Base-by-base conservation (phyloP, 768 basidiomycete species). In the Kwoniella dejecticola region DNA sequence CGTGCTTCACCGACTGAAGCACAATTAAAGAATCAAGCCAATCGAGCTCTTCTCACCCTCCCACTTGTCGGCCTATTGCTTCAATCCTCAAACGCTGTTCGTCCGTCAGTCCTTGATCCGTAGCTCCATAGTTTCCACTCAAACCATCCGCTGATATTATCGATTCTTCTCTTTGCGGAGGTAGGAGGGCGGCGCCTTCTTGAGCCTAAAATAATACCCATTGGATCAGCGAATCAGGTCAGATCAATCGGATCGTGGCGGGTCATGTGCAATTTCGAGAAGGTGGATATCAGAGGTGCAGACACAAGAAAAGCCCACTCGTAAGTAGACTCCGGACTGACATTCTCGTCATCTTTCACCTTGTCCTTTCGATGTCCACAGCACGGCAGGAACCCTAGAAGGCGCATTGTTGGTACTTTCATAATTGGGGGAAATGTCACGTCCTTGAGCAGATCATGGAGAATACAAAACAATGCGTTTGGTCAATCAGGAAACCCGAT, bases 81-180 rank as follows among this genome's bases (percentile, higher is more conserved):
- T 67, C 66, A 8, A 67, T 67, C 21, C 66, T 30, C 36, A 40
- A 26, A 11, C 66, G 41, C 47, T 67, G 66, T n/a, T 67, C 66
- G 31, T 62, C 66, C 45, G 66, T 67, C 44, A 67, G 48, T 13
- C 66, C 66, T 33, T 57, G 48, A 24, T 67, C 65, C 2, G 54
- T 63, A 5, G 65, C 42, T 21, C 65, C 65, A 47, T 67, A 67
- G 15, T 36, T 36, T 15, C 52, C 50, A 7, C 21, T 41, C 5
- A 49, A 29, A 8, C 53, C 53, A 41, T 64, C 63, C 8, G 63
- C 57, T 1, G 66, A 67, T 30, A 67, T 53, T 31, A 67, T 67
- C 3, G 66, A 67, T 36, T 55, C 66, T 44, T 60, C 59, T 10
- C 64, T 45, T 26, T 52, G 33, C 4, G 63, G 59, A 15, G 64